phyloP scores from a whole-genome alignment of 163 green algal species.

The Scenedesmus sp. region DNA sequence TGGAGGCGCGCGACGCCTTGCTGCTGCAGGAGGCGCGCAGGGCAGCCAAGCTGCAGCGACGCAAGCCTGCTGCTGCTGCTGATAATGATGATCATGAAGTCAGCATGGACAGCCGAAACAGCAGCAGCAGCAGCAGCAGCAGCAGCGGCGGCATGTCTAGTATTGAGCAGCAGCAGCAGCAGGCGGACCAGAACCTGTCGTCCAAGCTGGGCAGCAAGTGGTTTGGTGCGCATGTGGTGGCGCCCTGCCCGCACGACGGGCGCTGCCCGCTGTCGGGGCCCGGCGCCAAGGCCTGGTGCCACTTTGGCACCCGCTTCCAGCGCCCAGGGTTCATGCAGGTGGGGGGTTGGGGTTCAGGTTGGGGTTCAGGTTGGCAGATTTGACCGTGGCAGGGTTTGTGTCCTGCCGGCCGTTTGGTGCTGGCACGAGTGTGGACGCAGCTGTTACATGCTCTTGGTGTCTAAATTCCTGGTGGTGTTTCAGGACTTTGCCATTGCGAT shows the following conservation, averaged over 20 bases:
- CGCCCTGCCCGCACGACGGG: slow-evolving; percentile 89
- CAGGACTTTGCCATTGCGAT: no score
- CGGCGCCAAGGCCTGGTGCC: slow-evolving; percentile 79
- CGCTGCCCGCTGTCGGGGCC: slow-evolving; percentile 77
- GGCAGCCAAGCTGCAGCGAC: slow-evolving; percentile 22
- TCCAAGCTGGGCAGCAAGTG: slow-evolving; percentile 49
- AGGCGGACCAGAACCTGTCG: slow-evolving; percentile 27
- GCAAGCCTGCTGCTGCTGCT: not conserved
- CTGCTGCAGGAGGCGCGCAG: slow-evolving; percentile 41
- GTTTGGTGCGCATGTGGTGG: slow-evolving; percentile 80
- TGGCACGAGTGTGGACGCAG: no score
- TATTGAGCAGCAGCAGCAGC: not conserved
- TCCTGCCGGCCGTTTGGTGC: no score
- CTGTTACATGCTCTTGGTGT: no score
- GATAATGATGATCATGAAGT: no score
- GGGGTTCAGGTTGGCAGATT: no score
- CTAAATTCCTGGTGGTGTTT: no score
- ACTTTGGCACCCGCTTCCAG: slow-evolving; percentile 85
- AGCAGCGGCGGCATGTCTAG: not conserved
- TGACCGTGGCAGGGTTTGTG: no score
- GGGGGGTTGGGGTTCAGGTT: not conserved
- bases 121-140: slow-evolving; percentile 1
- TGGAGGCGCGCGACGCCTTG: slow-evolving; percentile 65
- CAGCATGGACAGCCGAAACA: no score
- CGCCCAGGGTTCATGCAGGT: slow-evolving; percentile 55